Conservation (phyloP, 2,329 filamentous ascomycete species). For the Aspergillus aculeatus region DNA sequence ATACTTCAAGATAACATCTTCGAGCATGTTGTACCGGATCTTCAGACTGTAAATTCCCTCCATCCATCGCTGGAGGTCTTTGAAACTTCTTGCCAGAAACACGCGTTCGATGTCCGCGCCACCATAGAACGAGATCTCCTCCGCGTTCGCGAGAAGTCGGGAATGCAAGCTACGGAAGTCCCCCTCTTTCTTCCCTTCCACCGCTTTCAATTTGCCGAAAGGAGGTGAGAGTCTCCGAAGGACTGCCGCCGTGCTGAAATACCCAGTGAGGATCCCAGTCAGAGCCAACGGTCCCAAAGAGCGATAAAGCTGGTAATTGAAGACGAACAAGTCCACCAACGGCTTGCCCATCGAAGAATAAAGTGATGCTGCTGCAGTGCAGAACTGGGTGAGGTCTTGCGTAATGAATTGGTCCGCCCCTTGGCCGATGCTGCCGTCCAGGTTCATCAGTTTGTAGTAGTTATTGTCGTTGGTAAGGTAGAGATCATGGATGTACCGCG, state of each 20-base stretch:
- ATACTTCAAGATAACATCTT: constrained; percentile 97
- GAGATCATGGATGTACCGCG: constrained; percentile 93
- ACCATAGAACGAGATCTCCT: constrained; percentile 96
- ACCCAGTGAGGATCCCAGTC: constrained; percentile 83
- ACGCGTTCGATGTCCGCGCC: constrained; percentile 93
- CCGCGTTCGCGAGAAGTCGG: constrained; percentile 90
- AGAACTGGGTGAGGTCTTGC: constrained; percentile 93
- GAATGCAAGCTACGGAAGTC: constrained; percentile 92
- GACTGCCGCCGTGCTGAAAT: constrained; percentile 89
- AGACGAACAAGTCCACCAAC: constrained; percentile 93
- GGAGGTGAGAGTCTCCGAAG: constrained; percentile 86
- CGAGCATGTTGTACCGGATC: constrained; percentile 97
- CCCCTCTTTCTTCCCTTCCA: constrained; percentile 91
- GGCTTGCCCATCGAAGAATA: constrained; percentile 98
- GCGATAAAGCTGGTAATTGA: constrained; percentile 95
- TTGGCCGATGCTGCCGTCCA: constrained; percentile 89
- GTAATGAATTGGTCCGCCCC: constrained; percentile 97
- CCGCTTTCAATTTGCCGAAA: constrained; percentile 94
- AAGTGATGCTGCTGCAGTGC: constrained; percentile 82
- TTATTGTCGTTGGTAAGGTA: constrained; percentile 94
- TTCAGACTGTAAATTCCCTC: constrained; percentile 97
- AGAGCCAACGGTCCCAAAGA: constrained; percentile 86
- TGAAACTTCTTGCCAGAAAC: constrained; percentile 88
- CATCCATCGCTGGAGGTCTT: constrained; percentile 93
- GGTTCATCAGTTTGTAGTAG: constrained; percentile 91